Percentiles rank a stretch among this genome's conserved stretches.
phyloP scores from a whole-genome alignment of 345 rosid species.

The Pistacia vera region DNA sequence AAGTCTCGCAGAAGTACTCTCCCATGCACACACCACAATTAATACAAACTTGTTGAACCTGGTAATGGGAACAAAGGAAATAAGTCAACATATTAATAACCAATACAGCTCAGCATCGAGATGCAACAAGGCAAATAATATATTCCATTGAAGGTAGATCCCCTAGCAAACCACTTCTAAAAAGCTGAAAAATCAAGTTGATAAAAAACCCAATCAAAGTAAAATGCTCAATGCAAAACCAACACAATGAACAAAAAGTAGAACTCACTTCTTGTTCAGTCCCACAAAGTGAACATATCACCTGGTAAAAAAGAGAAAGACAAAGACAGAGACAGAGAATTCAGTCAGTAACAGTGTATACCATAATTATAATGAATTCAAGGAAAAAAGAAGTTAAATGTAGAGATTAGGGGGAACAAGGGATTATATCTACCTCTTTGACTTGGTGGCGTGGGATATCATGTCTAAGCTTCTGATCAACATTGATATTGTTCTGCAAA shows the following conservation, averaged over 20 bases:
- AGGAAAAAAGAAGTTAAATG: not conserved
- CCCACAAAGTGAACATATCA: constrained; percentile 79
- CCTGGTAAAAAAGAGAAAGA: constrained; percentile 31
- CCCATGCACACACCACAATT: constrained; percentile 92
- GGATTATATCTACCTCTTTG: constrained; percentile 44
- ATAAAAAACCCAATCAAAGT: not conserved
- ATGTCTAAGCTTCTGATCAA: constrained; percentile 66
- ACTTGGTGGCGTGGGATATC: constrained; percentile 82
- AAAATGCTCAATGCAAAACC: not conserved
- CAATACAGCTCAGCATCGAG: no score
- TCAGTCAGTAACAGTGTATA: constrained; percentile 8
- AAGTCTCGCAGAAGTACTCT: constrained; percentile 66
- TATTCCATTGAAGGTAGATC: not conserved
- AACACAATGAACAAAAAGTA: constrained; percentile 8
- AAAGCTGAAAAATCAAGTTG: not conserved
- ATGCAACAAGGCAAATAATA: no score
- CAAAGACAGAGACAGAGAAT: not conserved
- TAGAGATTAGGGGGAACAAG: not conserved
- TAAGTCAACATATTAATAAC: no score
- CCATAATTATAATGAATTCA: not conserved
- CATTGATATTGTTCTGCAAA: constrained; percentile 62
- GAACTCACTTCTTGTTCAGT: constrained; percentile 80
- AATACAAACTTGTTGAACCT: constrained; percentile 71
- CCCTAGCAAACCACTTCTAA: not conserved
- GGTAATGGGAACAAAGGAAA: constrained; percentile 22